A percentile compares a stretch with the other conserved stretches of the same genome.
phyloP scores from a whole-genome alignment of 2,329 filamentous ascomycete species.

The Scytalidium lignicola region DNA sequence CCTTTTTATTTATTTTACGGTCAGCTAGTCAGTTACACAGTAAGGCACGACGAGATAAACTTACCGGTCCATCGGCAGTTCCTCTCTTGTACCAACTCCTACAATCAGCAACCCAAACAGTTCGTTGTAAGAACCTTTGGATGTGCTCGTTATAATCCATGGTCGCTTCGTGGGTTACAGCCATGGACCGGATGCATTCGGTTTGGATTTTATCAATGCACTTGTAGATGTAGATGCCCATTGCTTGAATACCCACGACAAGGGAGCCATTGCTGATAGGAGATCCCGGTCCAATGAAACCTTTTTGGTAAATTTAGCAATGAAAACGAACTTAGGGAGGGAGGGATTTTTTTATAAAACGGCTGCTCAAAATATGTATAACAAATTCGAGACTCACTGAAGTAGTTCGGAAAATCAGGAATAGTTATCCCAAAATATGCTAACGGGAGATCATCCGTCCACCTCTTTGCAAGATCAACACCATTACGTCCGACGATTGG shows the following conservation, averaged over 20 bases:
- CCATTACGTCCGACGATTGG: conserved; percentile 27
- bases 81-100: conserved; percentile 49
- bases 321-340: background rate
- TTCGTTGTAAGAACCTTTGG: conserved; percentile 44
- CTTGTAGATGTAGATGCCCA: conserved; percentile 1
- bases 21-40: too few relatives aligned
- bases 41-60: too few relatives aligned
- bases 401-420: conserved; percentile 13
- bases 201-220: conserved; percentile 29
- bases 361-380: too few relatives aligned
- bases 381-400: background rate
- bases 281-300: conserved; percentile 7
- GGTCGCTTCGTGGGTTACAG: conserved; percentile 37
- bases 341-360: too few relatives aligned
- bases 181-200: conserved; percentile 40
- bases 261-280: conserved; percentile 7
- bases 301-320: conserved; percentile 3
- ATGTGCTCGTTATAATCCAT: conserved; percentile 45
- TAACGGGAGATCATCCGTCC: conserved; percentile 21
- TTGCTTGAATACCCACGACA: conserved; percentile 3
- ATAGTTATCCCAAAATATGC: conserved; percentile 14
- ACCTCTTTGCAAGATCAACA: conserved; percentile 25
- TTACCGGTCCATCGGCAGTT: conserved; percentile 38
- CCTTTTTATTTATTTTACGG: conserved; percentile 40
- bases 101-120: conserved; percentile 40